phyloP scores from a whole-genome alignment of 257 asterid species.

The Solanum rostratum region DNA sequence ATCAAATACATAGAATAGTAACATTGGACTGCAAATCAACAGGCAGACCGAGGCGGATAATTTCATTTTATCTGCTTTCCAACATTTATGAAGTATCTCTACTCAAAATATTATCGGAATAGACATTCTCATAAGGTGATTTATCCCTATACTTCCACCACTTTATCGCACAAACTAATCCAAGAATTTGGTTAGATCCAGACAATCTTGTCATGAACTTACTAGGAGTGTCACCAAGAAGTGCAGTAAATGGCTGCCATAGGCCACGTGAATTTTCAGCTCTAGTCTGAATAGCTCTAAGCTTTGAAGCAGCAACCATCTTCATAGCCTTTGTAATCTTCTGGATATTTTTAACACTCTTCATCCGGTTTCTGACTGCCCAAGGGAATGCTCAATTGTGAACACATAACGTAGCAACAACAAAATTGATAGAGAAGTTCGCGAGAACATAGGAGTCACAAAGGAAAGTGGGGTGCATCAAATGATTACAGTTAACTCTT shows the following conservation, averaged over 20 bases:
- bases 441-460: neutral
- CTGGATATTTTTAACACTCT: conserved; percentile 90
- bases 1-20: neutral
- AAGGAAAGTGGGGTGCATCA: neutral
- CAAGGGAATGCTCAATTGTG: conserved; percentile 3
- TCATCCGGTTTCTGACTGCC: conserved; percentile 90
- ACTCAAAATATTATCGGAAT: neutral
- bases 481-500: conserved; percentile 3
- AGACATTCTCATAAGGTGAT: neutral
- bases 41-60: neutral
- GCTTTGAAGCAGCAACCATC: conserved; percentile 99
- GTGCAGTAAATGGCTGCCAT: conserved; percentile 99
- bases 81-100: neutral
- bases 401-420: conserved; percentile 6
- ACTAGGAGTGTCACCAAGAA: conserved; percentile 95
- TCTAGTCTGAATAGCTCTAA: conserved; percentile 78
- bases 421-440: neutral
- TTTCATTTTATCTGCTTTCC: neutral
- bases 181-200: neutral
- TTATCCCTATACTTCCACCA: neutral
- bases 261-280: conserved; percentile 93
- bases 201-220: conserved; percentile 12
- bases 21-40: neutral
- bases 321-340: conserved; percentile 99
- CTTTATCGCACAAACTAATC: neutral